These are phyloP conservation scores for Starmera stellimalicola DNA, from an alignment of 1,139 yeast species.

Conservation along the genomic window DNA sequence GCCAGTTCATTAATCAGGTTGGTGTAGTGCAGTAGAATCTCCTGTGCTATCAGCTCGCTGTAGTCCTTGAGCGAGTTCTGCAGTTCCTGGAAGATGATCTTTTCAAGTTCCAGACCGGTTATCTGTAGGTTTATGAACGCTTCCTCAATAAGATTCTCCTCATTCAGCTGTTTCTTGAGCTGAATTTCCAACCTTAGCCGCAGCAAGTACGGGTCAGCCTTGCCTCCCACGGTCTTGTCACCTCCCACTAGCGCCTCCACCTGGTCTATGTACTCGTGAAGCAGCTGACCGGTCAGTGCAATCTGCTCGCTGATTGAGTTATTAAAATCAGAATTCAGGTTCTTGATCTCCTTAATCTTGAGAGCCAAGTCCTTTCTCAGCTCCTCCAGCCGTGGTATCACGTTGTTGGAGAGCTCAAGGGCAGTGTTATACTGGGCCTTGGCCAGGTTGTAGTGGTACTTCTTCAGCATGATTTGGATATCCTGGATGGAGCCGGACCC, in stretches of 20 bases:
- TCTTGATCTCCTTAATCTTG: conserved; percentile 58
- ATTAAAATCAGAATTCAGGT: conserved; percentile 36
- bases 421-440: conserved; percentile 39
- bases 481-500: conserved; percentile 44
- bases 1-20: conserved; percentile 52
- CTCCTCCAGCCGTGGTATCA: conserved; percentile 63
- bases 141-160: conserved; percentile 63
- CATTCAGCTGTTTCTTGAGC: conserved; percentile 54
- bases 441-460: conserved; percentile 34
- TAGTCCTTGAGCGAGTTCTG: conserved; percentile 51
- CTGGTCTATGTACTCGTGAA: conserved; percentile 35
- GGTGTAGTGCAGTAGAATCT: conserved; percentile 46
- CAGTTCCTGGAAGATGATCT: conserved; percentile 56
- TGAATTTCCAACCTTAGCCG: conserved; percentile 60
- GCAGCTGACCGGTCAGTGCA: conserved; percentile 41
- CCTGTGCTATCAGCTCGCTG: conserved; percentile 45
- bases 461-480: conserved; percentile 34
- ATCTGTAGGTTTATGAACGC: conserved; percentile 62
- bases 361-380: conserved; percentile 54
- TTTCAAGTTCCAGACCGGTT: conserved; percentile 64
- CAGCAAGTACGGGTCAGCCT: conserved; percentile 57
- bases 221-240: conserved; percentile 20
- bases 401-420: conserved; percentile 45
- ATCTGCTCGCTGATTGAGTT: conserved; percentile 44
- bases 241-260: conserved; percentile 17